phyloP scores from a whole-genome alignment of 148 eudicot species.

The Simmondsia chinensis region DNA sequence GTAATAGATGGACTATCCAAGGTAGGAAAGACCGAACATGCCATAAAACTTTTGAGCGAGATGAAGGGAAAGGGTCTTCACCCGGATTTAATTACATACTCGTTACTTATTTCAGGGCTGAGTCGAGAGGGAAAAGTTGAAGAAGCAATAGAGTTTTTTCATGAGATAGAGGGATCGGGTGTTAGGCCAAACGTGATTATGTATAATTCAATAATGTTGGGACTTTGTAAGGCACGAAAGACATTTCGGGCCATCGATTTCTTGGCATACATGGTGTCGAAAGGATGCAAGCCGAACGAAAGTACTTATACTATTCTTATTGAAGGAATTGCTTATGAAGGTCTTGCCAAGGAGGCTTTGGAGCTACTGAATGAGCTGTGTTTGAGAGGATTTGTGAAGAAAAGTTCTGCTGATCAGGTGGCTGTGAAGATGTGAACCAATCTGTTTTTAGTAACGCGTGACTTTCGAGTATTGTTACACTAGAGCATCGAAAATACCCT shows the following conservation, averaged over 20 bases:
- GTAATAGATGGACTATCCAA: conserved; percentile 57
- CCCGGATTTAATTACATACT: conserved; percentile 46
- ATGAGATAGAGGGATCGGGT: conserved; percentile 39
- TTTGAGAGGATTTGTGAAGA: conserved; percentile 43
- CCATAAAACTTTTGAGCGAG: conserved; percentile 35
- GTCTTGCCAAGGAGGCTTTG: conserved; percentile 40
- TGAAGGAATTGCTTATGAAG: conserved; percentile 52
- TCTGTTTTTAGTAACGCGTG: too few relatives aligned
- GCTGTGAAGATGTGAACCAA: conserved; percentile 29
- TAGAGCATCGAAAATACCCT: too few relatives aligned
- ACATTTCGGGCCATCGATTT: conserved; percentile 54
- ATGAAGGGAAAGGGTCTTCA: conserved; percentile 44
- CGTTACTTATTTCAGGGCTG: conserved; percentile 43
- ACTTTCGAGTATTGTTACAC: too few relatives aligned
- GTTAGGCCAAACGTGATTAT: conserved; percentile 40
- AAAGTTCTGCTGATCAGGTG: conserved; percentile 42
- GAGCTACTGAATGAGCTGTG: conserved; percentile 39
- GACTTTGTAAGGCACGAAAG: conserved; percentile 48
- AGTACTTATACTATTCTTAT: conserved; percentile 43
- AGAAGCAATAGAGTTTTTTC: conserved; percentile 36
- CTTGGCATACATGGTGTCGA: conserved; percentile 43
- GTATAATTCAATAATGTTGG: conserved; percentile 46
- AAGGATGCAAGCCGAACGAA: conserved; percentile 51
- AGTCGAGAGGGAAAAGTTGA: conserved; percentile 54
- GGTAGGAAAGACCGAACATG: conserved; percentile 37